Percentiles rank a stretch among this genome's conserved stretches.
These are phyloP conservation scores for Sporisorium reilianum DNA, from an alignment of 1,284 basidiomycete species.

Conservation along the genomic window DNA sequence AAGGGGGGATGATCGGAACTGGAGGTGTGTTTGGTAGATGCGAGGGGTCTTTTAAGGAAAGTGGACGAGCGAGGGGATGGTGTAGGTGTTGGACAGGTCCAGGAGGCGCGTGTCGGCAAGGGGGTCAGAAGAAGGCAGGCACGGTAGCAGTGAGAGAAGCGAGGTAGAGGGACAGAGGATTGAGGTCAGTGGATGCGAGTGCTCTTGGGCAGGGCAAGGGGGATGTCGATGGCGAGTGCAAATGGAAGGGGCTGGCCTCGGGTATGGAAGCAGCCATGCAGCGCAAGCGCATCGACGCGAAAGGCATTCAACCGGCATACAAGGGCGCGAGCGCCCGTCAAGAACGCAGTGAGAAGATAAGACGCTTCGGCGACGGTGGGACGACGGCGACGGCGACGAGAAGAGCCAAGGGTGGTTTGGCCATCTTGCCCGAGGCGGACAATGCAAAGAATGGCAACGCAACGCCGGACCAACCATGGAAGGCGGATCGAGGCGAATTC, in stretches of 20 bases:
- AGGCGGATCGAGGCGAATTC: not conserved
- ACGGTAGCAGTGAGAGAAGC: constrained; percentile 8
- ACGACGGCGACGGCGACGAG: constrained; percentile 10
- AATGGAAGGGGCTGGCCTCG: constrained; percentile 30
- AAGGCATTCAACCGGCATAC: constrained; percentile 30
- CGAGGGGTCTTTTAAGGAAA: constrained; percentile 48
- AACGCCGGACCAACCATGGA: constrained; percentile 28
- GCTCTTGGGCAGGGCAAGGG: constrained; percentile 17
- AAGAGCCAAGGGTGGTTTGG: constrained; percentile 1
- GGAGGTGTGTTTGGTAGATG: constrained; percentile 45
- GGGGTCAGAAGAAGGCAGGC: constrained; percentile 8
- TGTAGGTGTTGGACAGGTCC: constrained; percentile 34
- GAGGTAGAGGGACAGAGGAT: constrained; percentile 5
- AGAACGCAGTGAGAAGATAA: not conserved
- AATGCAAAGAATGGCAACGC: constrained; percentile 3
- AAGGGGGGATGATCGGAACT: constrained; percentile 48
- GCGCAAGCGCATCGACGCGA: constrained; percentile 4
- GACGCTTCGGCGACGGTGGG: constrained; percentile 40
- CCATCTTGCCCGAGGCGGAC: constrained; percentile 6
- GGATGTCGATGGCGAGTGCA: constrained; percentile 24
- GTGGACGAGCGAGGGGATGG: constrained; percentile 16
- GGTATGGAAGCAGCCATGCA: constrained; percentile 20
- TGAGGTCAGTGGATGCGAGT: constrained; percentile 25
- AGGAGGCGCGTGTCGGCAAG: constrained; percentile 40
- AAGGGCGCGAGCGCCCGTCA: constrained; percentile 25